These are phyloP conservation scores for Blattamonas nauphoetae DNA, from an alignment of 78 protist species.

Conservation along the genomic window DNA sequence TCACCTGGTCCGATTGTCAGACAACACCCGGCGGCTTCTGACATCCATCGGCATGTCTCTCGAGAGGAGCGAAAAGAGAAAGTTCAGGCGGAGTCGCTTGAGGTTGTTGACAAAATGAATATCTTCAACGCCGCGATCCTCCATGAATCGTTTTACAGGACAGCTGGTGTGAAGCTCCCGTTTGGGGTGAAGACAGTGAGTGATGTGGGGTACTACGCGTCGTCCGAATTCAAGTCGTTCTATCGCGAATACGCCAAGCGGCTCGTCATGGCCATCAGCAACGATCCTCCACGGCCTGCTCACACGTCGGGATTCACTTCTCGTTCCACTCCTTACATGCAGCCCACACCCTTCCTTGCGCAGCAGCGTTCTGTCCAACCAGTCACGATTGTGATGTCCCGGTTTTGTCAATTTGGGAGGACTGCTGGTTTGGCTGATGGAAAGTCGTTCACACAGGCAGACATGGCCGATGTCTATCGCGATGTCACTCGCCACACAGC, in stretches of 20 bases:
- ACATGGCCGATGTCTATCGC: not conserved
- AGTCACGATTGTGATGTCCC: not conserved
- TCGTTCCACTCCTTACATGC: too few species aligned
- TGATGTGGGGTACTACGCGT: not conserved
- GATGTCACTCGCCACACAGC: not conserved
- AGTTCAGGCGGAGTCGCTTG: too few species aligned
- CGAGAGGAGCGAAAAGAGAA: too few species aligned
- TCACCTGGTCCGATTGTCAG: too few species aligned
- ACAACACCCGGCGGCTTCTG: not conserved
- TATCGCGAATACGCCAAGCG: not conserved
- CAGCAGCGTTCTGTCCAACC: too few species aligned
- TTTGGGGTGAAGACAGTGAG: not conserved
- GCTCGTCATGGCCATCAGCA: not conserved
- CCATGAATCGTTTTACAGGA: not conserved
- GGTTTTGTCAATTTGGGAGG: not conserved
- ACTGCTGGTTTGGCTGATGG: not conserved
- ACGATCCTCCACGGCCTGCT: too few species aligned
- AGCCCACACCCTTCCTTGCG: too few species aligned
- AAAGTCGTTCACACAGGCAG: not conserved
- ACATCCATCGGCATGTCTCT: not conserved
- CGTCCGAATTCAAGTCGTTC: not conserved
- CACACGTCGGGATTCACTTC: too few species aligned
- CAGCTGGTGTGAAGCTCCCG: not conserved
- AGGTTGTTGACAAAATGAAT: too few species aligned
- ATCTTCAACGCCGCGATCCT: slow-evolving; percentile 7